Evolutionary conservation across 2,329 filamentous ascomycete genomes (phyloP), one percentile per base, ranked within the genome.

Genomic region (Claviceps paspali): DNA sequence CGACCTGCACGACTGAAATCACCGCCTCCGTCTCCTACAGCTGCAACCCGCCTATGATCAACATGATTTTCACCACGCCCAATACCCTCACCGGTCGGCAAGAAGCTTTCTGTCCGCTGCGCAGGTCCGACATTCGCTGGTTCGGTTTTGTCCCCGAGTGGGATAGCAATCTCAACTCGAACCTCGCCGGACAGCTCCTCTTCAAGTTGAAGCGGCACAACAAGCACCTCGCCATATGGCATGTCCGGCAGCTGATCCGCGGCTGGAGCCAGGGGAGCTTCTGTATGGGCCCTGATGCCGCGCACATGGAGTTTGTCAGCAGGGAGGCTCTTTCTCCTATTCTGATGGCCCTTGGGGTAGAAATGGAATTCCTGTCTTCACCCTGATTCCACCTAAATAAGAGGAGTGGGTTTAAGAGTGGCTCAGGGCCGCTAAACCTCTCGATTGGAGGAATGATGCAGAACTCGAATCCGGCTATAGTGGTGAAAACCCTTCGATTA

Each of bases 201-300:
- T 41, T 39, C 6, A 52, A 50, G 37, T 42, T 56, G 3, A 47
- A 52, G 34, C 49, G 46, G 23, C 47, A 49, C 31, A 57, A 57
- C 33, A 57, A 57, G 30, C 45, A 53, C 28, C 36, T 52, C 23
- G 54, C 54, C 0, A 43, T 57, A 2, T 57, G 52, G 52, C 47
- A 55, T 1, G 45, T 45, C 0, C 40, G 53, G 2, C 41, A 38
- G 8, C 36, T 57, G 29, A 29, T 54, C 0, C 35, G 26, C 0
- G 45, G 30, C 0, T 57, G 54, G 54, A 44, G 47, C 0, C 43
- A 38, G 18, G 54, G 54, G 1, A 45, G 49, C 10, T 37, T 54
- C 1, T 44, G 38, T 1, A 41, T 54, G 44, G 52, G 51, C 0
- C 40, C 37, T 10, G 51, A 48, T 4, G 33, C 37, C 0, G 32